Conservation (phyloP, 148 eudicot genomes). For the Camellia japonica region DNA sequence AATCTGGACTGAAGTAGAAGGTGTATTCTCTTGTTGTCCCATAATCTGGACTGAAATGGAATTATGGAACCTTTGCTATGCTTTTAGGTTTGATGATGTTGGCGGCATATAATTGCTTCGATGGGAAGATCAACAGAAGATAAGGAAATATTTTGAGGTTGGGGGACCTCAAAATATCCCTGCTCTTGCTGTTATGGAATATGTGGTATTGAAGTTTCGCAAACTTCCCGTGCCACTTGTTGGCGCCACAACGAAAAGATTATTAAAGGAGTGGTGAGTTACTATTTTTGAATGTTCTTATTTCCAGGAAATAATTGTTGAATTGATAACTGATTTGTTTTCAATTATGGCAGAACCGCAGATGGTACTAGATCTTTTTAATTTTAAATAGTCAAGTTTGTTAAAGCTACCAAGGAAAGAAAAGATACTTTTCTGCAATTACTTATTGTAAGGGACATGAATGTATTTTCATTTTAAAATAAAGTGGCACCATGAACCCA, state of each 20-base stretch:
- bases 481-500: no score
- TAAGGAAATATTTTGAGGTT: constrained; percentile 67
- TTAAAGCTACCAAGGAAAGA: neutral
- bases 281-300: neutral
- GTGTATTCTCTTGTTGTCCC: constrained; percentile 1
- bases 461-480: neutral
- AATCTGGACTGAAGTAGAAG: constrained; percentile 1
- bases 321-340: neutral
- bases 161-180: constrained; percentile 33
- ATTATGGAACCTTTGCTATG: neutral
- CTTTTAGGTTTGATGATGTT: constrained; percentile 66
- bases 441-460: neutral
- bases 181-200: constrained; percentile 33
- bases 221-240: constrained; percentile 82
- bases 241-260: constrained; percentile 75
- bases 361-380: neutral
- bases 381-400: neutral
- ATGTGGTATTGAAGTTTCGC: constrained; percentile 71
- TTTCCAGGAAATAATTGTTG: neutral
- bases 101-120: constrained; percentile 85
- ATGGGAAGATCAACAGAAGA: constrained; percentile 95
- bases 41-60: constrained; percentile 1
- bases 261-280: constrained; percentile 76
- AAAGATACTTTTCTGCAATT: neutral
- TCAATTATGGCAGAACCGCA: neutral